Percentiles rank a stretch among this genome's conserved stretches.
These are phyloP conservation scores for Tirmania nivea DNA, from an alignment of 495 filamentous ascomycete species.

Conservation along the genomic window DNA sequence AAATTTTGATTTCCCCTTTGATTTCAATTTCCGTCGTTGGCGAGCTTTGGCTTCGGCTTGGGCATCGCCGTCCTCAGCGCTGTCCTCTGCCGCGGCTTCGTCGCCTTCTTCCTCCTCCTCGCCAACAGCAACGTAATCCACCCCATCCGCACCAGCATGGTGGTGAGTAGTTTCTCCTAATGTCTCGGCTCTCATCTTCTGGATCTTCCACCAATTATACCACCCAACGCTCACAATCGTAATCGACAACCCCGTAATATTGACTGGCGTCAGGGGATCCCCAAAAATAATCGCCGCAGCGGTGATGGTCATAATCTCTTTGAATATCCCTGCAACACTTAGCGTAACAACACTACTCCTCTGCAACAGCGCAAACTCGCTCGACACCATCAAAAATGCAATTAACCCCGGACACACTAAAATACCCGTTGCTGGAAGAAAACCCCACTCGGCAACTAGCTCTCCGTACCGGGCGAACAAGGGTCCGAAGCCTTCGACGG, in stretches of 20 bases:
- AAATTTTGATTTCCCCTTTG: too few relatives aligned
- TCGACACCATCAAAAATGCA: conserved; percentile 89
- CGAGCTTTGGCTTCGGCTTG: too few relatives aligned
- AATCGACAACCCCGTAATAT: conserved; percentile 65
- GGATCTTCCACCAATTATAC: conserved; percentile 91
- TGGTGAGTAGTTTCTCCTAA: conserved; percentile 14
- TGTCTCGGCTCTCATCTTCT: conserved; percentile 62
- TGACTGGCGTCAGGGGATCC: conserved; percentile 73
- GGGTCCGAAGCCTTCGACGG: conserved; percentile 56
- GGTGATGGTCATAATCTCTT: conserved; percentile 91
- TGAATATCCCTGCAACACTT: conserved; percentile 94
- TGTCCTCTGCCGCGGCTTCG: too few relatives aligned
- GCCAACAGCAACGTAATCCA: too few relatives aligned
- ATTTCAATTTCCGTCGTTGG: too few relatives aligned
- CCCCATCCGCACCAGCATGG: too few relatives aligned
- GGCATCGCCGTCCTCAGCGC: too few relatives aligned
- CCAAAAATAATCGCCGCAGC: conserved; percentile 76
- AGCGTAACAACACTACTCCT: conserved; percentile 91
- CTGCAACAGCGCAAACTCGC: conserved; percentile 87
- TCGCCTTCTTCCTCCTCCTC: too few relatives aligned
- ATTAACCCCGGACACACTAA: conserved; percentile 77
- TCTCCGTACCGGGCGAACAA: conserved; percentile 39
- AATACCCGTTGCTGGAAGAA: conserved; percentile 31
- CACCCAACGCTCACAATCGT: conserved; percentile 68
- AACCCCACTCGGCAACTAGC: conserved; percentile 46